Evolutionary conservation across 176 grass and related monocot species (phyloP), one percentile per base, ranked within the genome.

Genomic region (Elymus sibiricus): DNA sequence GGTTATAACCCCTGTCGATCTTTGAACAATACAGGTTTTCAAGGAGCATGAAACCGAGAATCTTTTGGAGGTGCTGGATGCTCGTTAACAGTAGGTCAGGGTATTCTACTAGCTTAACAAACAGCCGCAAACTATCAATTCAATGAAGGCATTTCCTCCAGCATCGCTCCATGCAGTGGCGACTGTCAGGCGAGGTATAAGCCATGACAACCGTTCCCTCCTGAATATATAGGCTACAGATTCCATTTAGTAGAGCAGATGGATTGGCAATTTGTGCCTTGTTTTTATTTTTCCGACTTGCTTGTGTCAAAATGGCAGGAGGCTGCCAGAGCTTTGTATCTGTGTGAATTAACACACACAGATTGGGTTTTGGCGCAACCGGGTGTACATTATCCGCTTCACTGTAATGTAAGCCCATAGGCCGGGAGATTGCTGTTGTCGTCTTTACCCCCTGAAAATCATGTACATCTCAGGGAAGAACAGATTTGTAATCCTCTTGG

Each of bases 341-440:
- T 84, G 64, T 91, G 83, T 91, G 83, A 80, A 66, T 67, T 84
- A 80, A 40, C 81, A 84, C 81, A 21, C 72, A 81, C 26, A 17
- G 73, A 76, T 69, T 11, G 14, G 86, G 67, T 79, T 78, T 82
- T 85, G 87, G 92, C 81, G 34, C 87, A 79, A 86, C 71, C 74
- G 84, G 87, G 79, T 94, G 81, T 89, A 89, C 78, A 91, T 62
- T 84, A 68, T 70, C 72, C 11, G 47, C 87, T 91, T 84, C 81
- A 82, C 31, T 85, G 84, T 87, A 85, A 94, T 91, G 84, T 91
- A 89, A 94, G 77, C 82, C 78, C 74, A 70, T 85, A 82, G 60
- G 75, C 74, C 12, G 26, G 79, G 78, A 79, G 56, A 46, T 70
- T 0, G 58, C 28, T 29, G n/a, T 82, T 87, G 61, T 85, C 42